Evolutionary conservation across 2,329 filamentous ascomycete species (phyloP).

Genomic region (Seiridium cupressi): DNA sequence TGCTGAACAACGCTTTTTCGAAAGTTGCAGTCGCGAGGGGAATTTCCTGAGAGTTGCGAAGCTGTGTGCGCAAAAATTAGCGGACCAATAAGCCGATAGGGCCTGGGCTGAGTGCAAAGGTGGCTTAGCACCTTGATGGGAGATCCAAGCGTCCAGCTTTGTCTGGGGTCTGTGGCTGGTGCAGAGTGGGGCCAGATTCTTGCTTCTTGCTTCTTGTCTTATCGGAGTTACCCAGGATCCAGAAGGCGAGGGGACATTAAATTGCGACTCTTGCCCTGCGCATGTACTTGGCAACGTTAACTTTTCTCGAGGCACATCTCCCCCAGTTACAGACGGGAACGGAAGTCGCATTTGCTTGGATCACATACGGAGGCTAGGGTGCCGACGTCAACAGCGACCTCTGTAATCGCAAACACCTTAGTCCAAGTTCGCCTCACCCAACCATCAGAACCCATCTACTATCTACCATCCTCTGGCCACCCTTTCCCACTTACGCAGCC

Average conservation of each 20-base stretch:
- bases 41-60: background rate
- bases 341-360: background rate
- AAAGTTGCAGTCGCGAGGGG: conserved; percentile 7
- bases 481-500: background rate
- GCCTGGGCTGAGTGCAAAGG: background rate
- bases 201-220: background rate
- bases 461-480: background rate
- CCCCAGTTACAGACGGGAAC: background rate
- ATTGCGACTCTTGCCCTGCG: background rate
- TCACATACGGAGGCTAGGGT: background rate
- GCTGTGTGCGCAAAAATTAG: conserved; percentile 7
- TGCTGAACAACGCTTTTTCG: background rate
- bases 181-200: background rate
- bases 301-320: background rate
- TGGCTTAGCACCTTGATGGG: conserved; percentile 3
- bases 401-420: background rate
- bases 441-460: background rate
- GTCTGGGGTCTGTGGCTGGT: conserved; percentile 2
- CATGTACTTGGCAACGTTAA: background rate
- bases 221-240: background rate
- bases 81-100: conserved; percentile 6
- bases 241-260: too few species aligned
- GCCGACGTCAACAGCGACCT: background rate
- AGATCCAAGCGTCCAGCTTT: background rate
- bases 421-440: background rate